phyloP scores from a whole-genome alignment of 768 basidiomycete genomes.

The Omphalotus guepiniiformis region DNA sequence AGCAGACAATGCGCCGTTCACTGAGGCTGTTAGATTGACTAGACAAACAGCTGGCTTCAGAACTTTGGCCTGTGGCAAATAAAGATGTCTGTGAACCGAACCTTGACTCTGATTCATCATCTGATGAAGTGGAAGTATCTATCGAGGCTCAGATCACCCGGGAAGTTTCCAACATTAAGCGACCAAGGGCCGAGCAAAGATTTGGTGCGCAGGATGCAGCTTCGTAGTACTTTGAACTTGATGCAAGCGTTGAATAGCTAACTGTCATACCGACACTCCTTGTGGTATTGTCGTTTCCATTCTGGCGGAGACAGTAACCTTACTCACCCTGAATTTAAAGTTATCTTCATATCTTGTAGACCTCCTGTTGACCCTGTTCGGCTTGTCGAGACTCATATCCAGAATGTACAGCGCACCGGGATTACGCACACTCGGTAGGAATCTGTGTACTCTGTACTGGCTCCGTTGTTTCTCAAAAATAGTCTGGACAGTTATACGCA shows the following conservation, averaged over 20 bases:
- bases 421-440: conserved; percentile 60
- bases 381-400: conserved; percentile 59
- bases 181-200: conserved; percentile 54
- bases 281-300: conserved; percentile 46
- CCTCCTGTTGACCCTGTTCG: conserved; percentile 74
- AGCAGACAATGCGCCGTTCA: conserved; percentile 19
- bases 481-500: conserved; percentile 50
- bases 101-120: conserved; percentile 25
- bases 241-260: conserved; percentile 39
- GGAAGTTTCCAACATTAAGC: conserved; percentile 69
- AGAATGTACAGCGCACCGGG: conserved; percentile 59
- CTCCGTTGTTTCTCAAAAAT: conserved; percentile 5
- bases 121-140: conserved; percentile 33
- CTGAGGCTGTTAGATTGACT: background rate
- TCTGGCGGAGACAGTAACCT: background rate
- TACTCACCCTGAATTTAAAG: conserved; percentile 30
- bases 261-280: conserved; percentile 74
- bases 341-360: conserved; percentile 77
- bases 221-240: background rate
- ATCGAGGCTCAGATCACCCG: conserved; percentile 69
- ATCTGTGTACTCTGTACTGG: background rate
- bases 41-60: conserved; percentile 53
- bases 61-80: conserved; percentile 59
- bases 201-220: conserved; percentile 48
- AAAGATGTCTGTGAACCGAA: conserved; percentile 20